Evolutionary conservation across 1,284 basidiomycete genomes (phyloP).

Genomic region (Cryptococcus sp.): DNA sequence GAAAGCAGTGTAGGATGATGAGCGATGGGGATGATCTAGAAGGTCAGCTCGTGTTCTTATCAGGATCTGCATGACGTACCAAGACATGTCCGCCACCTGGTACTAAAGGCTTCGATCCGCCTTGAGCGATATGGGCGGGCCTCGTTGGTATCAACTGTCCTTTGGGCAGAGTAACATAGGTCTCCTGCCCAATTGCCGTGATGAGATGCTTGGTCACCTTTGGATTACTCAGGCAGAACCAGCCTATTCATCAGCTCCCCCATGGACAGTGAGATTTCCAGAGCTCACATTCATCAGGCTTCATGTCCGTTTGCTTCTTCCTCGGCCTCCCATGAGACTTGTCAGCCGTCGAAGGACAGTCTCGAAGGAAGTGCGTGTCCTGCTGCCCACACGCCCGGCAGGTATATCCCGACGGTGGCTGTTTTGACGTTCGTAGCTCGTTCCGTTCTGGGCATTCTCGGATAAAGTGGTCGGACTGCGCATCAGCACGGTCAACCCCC

Average conservation of each 20-base stretch:
- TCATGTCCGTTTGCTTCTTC: conserved; percentile 51
- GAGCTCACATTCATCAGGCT: conserved; percentile 54
- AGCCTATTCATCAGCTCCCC: conserved; percentile 56
- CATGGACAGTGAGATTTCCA: not conserved
- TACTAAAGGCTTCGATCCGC: conserved; percentile 52
- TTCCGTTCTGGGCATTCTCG: conserved; percentile 77
- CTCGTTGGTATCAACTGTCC: conserved; percentile 81
- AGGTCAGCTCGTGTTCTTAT: not conserved
- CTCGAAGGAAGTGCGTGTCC: conserved; percentile 67
- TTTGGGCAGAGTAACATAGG: conserved; percentile 87
- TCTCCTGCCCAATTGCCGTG: conserved; percentile 82
- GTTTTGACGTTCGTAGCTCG: conserved; percentile 60
- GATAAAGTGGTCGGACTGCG: conserved; percentile 69
- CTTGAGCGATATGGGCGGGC: conserved; percentile 45
- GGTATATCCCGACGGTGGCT: conserved; percentile 65
- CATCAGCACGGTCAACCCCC: not conserved
- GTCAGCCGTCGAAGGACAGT: conserved; percentile 64
- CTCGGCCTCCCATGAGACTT: conserved; percentile 45
- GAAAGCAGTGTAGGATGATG: conserved; percentile 60
- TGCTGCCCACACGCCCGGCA: conserved; percentile 83
- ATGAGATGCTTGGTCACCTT: conserved; percentile 86
- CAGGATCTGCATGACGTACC: conserved; percentile 24
- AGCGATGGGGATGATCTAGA: conserved; percentile 67
- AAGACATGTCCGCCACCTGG: conserved; percentile 92
- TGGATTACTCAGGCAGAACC: conserved; percentile 94